Evolutionary conservation across 768 basidiomycete species (phyloP).

Genomic region (Tylopilus vinaceipallidus): DNA sequence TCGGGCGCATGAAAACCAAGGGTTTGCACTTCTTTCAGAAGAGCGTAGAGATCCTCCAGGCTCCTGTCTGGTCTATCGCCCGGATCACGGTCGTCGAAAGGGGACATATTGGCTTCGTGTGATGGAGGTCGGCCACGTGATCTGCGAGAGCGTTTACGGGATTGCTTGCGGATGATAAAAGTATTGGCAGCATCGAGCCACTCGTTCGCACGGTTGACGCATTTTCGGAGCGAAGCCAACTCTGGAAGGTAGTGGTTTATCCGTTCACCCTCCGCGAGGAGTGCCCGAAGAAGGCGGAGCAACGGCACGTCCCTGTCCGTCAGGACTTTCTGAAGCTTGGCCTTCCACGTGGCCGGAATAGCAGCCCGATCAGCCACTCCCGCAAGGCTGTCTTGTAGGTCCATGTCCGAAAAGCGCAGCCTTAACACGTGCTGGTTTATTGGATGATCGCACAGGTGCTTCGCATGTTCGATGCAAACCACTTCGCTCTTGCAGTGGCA

Average conservation of each 20-base stretch:
- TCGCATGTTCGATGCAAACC: constrained; percentile 82
- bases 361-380: constrained; percentile 71
- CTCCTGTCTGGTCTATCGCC: constrained; percentile 70
- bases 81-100: constrained; percentile 44
- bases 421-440: constrained; percentile 61
- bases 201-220: constrained; percentile 76
- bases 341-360: constrained; percentile 73
- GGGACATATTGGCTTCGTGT: constrained; percentile 38
- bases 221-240: constrained; percentile 67
- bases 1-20: constrained; percentile 87
- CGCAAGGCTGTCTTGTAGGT: constrained; percentile 63
- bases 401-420: constrained; percentile 78
- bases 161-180: constrained; percentile 77
- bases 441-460: constrained; percentile 69
- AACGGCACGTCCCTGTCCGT: constrained; percentile 67
- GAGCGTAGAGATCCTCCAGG: constrained; percentile 64
- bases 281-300: constrained; percentile 72
- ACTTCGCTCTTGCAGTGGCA: constrained; percentile 78
- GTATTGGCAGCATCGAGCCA: constrained; percentile 86
- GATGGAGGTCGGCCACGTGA: constrained; percentile 53
- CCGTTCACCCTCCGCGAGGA: constrained; percentile 88
- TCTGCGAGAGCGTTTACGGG: constrained; percentile 70
- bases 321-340: constrained; percentile 65
- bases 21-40: constrained; percentile 69
- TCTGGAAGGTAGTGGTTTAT: constrained; percentile 76